Base-by-base conservation (phyloP, 2,329 filamentous ascomycete genomes). In the Neopestalotiopsis clavispora region DNA sequence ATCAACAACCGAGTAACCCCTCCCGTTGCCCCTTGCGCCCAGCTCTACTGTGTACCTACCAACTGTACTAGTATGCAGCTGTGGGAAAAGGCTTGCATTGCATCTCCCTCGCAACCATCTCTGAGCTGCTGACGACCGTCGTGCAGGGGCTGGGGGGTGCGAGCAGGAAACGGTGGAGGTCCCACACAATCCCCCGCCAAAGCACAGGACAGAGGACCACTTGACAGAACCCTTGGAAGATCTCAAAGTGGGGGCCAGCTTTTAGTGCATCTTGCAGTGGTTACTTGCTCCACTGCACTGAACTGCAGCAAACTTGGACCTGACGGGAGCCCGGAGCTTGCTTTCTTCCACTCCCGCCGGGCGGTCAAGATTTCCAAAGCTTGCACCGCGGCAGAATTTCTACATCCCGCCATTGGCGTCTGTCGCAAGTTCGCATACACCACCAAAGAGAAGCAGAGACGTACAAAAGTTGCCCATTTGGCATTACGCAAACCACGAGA, bases 331-430 rank as follows among this genome's bases (percentile, higher is more conserved):
- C 23, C 57, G 57, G 57, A 59, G 30, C 30, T 28, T 23, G 13
- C 57, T 23, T 59, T 59, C 5, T 59, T 59, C 57, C 57, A 59
- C 23, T 59, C 17, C 67, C 69, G 69, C 71, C 73, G 71, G 73
- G 73, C 73, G 72, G 73, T 73, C 70, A 73, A 74, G 71, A 71
- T 74, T 73, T 65, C 38, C 30, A 30, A 23, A 65, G 23, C 20
- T 74, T 74, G 71, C 28, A 30, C 13, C 17, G 28, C 62, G 38
- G 38, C 38, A 56, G 62, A 59, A 59, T 59, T 30, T 34, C 28
- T 30, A 34, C 57, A 59, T 32, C 57, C 57, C 57, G 57, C 57
- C 4, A 52, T 52, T 52, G 45, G 45, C 45, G 45, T 52, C 45
- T 52, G 45, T 52, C 45, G 45, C 45, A 52, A 52, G 45, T 52